Evolutionary conservation across 2,329 filamentous ascomycete genomes (phyloP).

Genomic region (Alternaria sp.): DNA sequence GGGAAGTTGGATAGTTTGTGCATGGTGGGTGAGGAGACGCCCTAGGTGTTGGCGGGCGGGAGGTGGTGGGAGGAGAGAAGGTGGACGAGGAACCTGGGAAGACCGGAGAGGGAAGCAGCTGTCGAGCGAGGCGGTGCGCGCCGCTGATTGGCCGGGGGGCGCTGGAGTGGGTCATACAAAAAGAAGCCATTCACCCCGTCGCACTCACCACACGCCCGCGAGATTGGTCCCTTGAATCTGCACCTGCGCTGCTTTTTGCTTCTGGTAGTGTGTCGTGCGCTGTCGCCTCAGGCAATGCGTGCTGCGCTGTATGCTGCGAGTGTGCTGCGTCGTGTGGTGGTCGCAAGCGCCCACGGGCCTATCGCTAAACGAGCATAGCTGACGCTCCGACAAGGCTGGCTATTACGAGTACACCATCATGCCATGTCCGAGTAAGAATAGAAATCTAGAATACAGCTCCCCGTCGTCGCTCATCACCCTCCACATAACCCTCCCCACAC

Average conservation of each 20-base stretch:
- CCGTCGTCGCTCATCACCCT: neutral
- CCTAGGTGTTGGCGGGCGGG: slow-evolving; percentile 37
- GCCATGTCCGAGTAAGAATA: slow-evolving; percentile 11
- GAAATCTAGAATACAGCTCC: neutral
- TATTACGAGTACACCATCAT: slow-evolving; percentile 19
- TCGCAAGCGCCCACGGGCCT: slow-evolving; percentile 11
- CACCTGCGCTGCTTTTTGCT: neutral
- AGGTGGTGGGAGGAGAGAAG: slow-evolving; percentile 27
- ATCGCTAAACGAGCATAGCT: slow-evolving; percentile 15
- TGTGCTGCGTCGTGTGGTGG: slow-evolving; percentile 7
- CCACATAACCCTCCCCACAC: neutral
- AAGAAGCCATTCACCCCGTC: slow-evolving; percentile 1
- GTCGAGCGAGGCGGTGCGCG: slow-evolving; percentile 9
- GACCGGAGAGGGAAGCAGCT: slow-evolving; percentile 18
- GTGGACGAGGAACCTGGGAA: slow-evolving; percentile 24
- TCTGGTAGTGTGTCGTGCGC: neutral
- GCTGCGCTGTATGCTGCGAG: slow-evolving; percentile 11
- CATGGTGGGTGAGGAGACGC: slow-evolving; percentile 54
- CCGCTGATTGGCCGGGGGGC: slow-evolving; percentile 9
- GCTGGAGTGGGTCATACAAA: slow-evolving; percentile 5
- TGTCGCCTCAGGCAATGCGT: slow-evolving; percentile 6
- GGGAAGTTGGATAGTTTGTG: slow-evolving; percentile 74
- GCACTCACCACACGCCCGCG: slow-evolving; percentile 3
- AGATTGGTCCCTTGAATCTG: neutral
- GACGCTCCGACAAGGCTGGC: slow-evolving; percentile 1